Base-by-base conservation (phyloP, 768 basidiomycete species). In the Coprinopsis sp. region DNA sequence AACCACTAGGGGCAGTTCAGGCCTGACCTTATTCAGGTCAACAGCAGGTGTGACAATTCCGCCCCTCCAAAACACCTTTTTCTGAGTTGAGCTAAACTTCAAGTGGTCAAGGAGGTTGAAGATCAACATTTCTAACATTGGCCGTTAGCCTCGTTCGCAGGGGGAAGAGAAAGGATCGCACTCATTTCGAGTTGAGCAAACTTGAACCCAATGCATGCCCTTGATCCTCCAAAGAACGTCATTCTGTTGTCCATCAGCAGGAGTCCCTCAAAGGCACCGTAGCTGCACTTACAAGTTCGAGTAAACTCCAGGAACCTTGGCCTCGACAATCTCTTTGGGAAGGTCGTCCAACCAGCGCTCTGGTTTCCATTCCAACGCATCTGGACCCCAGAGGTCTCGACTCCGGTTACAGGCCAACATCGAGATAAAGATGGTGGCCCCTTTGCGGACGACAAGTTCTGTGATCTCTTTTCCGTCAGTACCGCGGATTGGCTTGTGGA, bases 181-280 rank as follows among this genome's bases (percentile, higher is more conserved):
- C 62, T 64, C 62, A 64, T 61, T 50, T 64, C 60, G 13, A 64
- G 48, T 37, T 64, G 62, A 25, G 62, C 47, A 21, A 57, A 57
- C 16, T 54, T 53, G 33, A 55, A 55, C 7, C 60, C 60, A 27
- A 72, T 72, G 65, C 73, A 76, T 0, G 69, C 62, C 33, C 71
- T 61, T 16, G 65, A 64, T 38, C 74, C 73, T n/a, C 66, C 71
- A 29, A 72, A 51, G 63, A 73, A 76, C 1, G 72, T 68, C 69
- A 74, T 67, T 50, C 73, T 75, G 24, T 6, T 25, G 8, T 22
- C 24, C 4, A 29, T 33, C 23, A 43, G 44, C 16, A 12, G 4
- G 25, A 14, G 16, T 14, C 22, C 12, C 21, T 16, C 8, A 4
- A 28, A 30, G 6, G 36, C 13, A 8, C 12, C 21, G 27, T 2